These are phyloP conservation scores for Aureobasidium sp. DNA, from an alignment of 2,329 filamentous ascomycete genomes.

Conservation along the genomic window DNA sequence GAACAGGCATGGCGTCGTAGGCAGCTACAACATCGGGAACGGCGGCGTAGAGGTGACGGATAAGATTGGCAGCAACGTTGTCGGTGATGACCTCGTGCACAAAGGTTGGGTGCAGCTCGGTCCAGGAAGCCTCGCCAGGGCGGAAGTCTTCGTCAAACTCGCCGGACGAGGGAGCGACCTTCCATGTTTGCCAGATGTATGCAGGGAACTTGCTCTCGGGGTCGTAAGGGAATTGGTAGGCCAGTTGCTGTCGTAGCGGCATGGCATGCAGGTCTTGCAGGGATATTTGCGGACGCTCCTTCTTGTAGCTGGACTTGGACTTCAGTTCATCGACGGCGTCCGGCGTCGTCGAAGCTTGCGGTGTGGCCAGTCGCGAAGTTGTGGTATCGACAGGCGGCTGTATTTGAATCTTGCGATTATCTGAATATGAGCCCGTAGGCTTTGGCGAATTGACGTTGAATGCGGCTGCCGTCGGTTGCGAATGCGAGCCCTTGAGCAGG, in stretches of 20 bases:
- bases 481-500: slow-evolving; percentile 58
- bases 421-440: slow-evolving; percentile 30
- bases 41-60: slow-evolving; percentile 79
- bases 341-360: slow-evolving; percentile 19
- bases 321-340: slow-evolving; percentile 10
- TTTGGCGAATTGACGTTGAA: slow-evolving; percentile 29
- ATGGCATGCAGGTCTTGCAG: slow-evolving; percentile 64
- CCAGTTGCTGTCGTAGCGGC: slow-evolving; percentile 70
- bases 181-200: slow-evolving; percentile 99
- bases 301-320: slow-evolving; percentile 29
- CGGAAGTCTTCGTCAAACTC: slow-evolving; percentile 70
- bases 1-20: slow-evolving; percentile 41
- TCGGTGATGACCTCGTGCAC: slow-evolving; percentile 98
- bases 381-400: slow-evolving; percentile 1
- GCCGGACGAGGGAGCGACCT: slow-evolving; percentile 67
- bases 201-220: slow-evolving; percentile 82
- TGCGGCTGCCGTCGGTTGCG: slow-evolving; percentile 20
- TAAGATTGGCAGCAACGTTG: slow-evolving; percentile 68
- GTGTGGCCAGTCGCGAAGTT: slow-evolving; percentile 22
- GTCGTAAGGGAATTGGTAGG: slow-evolving; percentile 92
- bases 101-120: slow-evolving; percentile 77
- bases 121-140: slow-evolving; percentile 83
- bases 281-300: slow-evolving; percentile 50
- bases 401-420: slow-evolving; percentile 30
- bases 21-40: slow-evolving; percentile 44